Conservation (phyloP, 192 early-diverging fungal genomes). For the Rhizoclosmatium sp. region DNA sequence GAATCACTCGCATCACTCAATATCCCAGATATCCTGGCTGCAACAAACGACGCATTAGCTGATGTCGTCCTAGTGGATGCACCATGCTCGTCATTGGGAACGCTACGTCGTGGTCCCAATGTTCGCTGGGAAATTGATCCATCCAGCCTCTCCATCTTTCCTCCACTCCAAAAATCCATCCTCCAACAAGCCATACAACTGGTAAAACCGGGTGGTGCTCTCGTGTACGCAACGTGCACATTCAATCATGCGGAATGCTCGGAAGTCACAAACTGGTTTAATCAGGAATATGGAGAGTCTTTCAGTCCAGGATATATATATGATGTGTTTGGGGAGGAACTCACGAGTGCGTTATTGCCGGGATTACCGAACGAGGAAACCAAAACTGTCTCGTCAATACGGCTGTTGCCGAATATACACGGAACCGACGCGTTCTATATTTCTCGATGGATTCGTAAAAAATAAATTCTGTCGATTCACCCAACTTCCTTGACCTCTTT, state of each 20-base stretch:
- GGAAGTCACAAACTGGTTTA: slow-evolving; percentile 23
- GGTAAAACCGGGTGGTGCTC: slow-evolving; percentile 11
- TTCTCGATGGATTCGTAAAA: slow-evolving; percentile 12
- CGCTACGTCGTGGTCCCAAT: slow-evolving; percentile 35
- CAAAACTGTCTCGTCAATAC: background rate
- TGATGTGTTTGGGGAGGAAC: background rate
- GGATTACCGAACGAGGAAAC: background rate
- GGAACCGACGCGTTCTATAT: slow-evolving; percentile 32
- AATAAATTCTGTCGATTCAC: background rate
- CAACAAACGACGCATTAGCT: slow-evolving; percentile 1
- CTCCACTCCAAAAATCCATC: slow-evolving; percentile 22
- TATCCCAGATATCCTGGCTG: background rate
- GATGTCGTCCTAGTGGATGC: slow-evolving; percentile 38
- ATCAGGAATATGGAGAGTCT: background rate
- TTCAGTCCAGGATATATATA: slow-evolving; percentile 1
- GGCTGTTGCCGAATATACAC: slow-evolving; percentile 13
- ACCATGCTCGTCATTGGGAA: slow-evolving; percentile 35
- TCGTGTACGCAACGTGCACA: slow-evolving; percentile 39
- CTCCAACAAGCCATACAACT: background rate
- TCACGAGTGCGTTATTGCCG: background rate
- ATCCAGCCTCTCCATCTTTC: slow-evolving; percentile 12
- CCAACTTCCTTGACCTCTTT: background rate
- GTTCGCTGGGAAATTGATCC: slow-evolving; percentile 37
- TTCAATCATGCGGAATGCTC: slow-evolving; percentile 31
- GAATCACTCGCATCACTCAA: background rate